These are phyloP conservation scores for Ulmus americana DNA, from an alignment of 331 rosid genomes.

Conservation along the genomic window DNA sequence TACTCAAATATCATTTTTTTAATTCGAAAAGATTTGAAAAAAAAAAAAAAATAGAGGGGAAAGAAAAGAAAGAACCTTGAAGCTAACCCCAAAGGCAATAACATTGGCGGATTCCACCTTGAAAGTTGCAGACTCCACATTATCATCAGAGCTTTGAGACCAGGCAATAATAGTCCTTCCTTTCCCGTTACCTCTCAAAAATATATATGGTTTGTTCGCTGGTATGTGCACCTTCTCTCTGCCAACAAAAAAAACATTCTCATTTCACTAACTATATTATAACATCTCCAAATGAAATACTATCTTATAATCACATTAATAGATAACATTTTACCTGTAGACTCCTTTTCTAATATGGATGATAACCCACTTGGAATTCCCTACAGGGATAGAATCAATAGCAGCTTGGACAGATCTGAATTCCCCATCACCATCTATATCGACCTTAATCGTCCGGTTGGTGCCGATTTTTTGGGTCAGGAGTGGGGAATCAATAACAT, in stretches of 20 bases:
- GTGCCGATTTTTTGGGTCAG: slow-evolving; percentile 48
- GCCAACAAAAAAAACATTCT: slow-evolving; percentile 8
- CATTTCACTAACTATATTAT: background rate
- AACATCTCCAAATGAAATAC: no score
- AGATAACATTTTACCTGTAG: slow-evolving; percentile 40
- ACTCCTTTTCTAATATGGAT: slow-evolving; percentile 74
- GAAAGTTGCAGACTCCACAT: slow-evolving; percentile 66
- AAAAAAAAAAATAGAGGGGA: background rate
- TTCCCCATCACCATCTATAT: slow-evolving; percentile 57
- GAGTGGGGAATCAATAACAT: slow-evolving; percentile 48
- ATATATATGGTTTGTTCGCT: slow-evolving; percentile 49
- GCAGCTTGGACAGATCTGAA: slow-evolving; percentile 71
- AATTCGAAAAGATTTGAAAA: background rate
- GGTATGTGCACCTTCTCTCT: slow-evolving; percentile 79
- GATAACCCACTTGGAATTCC: slow-evolving; percentile 58
- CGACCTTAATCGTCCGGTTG: slow-evolving; percentile 68
- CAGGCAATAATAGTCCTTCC: slow-evolving; percentile 61
- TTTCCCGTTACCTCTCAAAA: slow-evolving; percentile 83
- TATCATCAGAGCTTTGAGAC: slow-evolving; percentile 67
- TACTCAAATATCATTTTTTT: background rate
- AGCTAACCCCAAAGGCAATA: slow-evolving; percentile 76
- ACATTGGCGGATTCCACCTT: slow-evolving; percentile 45
- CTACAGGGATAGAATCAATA: slow-evolving; percentile 56
- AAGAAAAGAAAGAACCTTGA: slow-evolving; percentile 44
- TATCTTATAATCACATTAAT: no score